Base-by-base conservation (phyloP, 1,139 yeast species). In the Kurtzmaniella quercitrusa region DNA sequence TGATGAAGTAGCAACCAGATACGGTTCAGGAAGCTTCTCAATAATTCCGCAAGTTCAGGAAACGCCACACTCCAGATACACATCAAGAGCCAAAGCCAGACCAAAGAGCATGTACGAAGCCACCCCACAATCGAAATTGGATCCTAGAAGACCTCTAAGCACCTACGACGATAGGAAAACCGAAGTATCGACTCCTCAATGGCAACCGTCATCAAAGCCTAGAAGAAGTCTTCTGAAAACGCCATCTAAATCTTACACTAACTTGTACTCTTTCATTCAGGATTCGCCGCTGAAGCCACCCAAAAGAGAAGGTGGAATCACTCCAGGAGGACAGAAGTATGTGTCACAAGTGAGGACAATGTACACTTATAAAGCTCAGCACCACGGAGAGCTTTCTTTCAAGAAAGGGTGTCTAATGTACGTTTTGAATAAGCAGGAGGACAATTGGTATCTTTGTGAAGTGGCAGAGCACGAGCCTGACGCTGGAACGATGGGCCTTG, bases 371-470 rank as follows among this genome's bases (percentile, higher is more conserved):
- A 73, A 77, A 34, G 90, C 95, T 1, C 84, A 81, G 19, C 83
- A 85, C 42, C 84, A 83, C n/a, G 93, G 87, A 41, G 96, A 89
- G 55, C 73, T 88, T 10, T 66, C 74, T 15, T 88, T 89, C 70
- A 74, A 77, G 45, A 85, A 86, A 57, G 85, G 85, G 44, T 94
- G 90, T 70, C 60, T 79, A n/a, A 67, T 89, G 61, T 74, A 81
- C 48, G 79, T 89, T 12, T 63, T 86, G 21, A 81, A 80, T 52
- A 83, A 77, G 70, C 95, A 88, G 60, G 91, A 85, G 44, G 96
- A 89, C 56, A 89, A 90, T 31, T 89, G 96, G 96, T 89, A 85
- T 83, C 82, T 84, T 53, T 85, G 88, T 49, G 95, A 89, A 58
- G 79, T 85, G 42, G 70, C 78, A 8, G 16, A 4, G 10, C 61